Conservation (phyloP, 352 stramenopile species). For the Phytophthora cryptogea region DNA sequence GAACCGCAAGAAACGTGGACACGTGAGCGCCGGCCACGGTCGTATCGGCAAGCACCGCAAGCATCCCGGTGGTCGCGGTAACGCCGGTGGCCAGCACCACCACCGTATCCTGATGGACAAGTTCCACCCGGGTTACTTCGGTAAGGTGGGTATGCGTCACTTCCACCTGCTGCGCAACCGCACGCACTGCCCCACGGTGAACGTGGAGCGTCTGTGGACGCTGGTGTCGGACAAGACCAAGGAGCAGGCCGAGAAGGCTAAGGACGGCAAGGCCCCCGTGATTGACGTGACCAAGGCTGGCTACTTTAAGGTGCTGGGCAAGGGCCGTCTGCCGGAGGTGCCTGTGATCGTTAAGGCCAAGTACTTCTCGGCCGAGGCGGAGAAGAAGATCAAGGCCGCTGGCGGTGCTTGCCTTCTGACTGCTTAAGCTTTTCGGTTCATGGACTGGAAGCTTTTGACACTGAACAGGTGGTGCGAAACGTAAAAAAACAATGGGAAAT, state of each 20-base stretch:
- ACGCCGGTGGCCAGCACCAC: constrained; percentile 99
- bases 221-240: constrained; percentile 98
- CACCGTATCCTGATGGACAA: constrained; percentile 99
- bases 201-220: constrained; percentile 99
- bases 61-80: constrained; percentile 99
- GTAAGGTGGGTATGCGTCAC: constrained; percentile 99
- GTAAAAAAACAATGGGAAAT: constrained; percentile 70
- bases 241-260: constrained; percentile 94
- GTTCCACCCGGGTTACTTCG: constrained; percentile 99
- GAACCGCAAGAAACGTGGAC: constrained; percentile 99
- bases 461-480: constrained; percentile 58
- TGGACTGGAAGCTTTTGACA: constrained; percentile 18
- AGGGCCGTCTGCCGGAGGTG: constrained; percentile 96
- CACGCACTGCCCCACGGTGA: constrained; percentile 97
- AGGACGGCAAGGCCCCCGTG: constrained; percentile 97
- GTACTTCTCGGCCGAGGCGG: constrained; percentile 99
- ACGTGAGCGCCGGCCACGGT: constrained; percentile 99
- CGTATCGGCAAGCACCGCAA: constrained; percentile 99
- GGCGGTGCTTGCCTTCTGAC: constrained; percentile 98
- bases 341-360: constrained; percentile 99
- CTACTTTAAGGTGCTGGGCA: constrained; percentile 99
- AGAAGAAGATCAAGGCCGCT: constrained; percentile 99
- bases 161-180: constrained; percentile 98
- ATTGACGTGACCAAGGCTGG: constrained; percentile 98
- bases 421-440: constrained; percentile 88